Base-by-base conservation (phyloP, 2,329 filamentous ascomycete genomes). In the Didymella exigua region DNA sequence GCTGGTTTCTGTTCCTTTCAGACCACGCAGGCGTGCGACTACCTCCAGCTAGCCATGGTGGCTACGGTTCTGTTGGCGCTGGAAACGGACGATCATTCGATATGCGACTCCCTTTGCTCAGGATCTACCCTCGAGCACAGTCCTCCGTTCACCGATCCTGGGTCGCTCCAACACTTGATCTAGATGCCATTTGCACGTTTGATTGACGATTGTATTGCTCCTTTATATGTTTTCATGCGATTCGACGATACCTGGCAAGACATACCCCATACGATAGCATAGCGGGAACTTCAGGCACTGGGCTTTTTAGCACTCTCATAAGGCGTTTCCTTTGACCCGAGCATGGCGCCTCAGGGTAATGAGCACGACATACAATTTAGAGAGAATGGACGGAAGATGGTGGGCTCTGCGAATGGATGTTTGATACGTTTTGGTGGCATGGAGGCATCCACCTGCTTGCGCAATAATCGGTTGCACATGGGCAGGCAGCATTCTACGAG, bases 221-320 rank as follows among this genome's bases (percentile, higher is more conserved):
- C 52, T 50, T 54, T 51, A 61, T 56, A 60, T 66, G 49, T 49
- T 67, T 64, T 61, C 59, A 65, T 62, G 56, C 61, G 57, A 65
- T 60, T 67, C 62, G 63, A 67, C 66, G 64, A 67, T 66, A 67
- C 69, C 60, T 66, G 63, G 63, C 63, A 68, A 66, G 66, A 68
- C 72, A 74, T 75, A 73, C 69, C 66, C 68, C 57, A 73, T 62
- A 70, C 63, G 66, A 71, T 69, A 73, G 68, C 69, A 73, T 73
- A 70, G 69, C 70, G 68, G 63, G 59, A 67, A 56, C 44, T 63
- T 64, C 60, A 51, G 63, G 61, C 55, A 61, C 47, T 54, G 55
- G 63, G 54, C 59, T 62, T 64, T 67, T 61, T 60, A 33, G 47
- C 47, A 47, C 47, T 47, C 42, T 55, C 40, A 53, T 36, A 44